Conservation (phyloP, 306 rosid genomes). For the Carpinus viminea region DNA sequence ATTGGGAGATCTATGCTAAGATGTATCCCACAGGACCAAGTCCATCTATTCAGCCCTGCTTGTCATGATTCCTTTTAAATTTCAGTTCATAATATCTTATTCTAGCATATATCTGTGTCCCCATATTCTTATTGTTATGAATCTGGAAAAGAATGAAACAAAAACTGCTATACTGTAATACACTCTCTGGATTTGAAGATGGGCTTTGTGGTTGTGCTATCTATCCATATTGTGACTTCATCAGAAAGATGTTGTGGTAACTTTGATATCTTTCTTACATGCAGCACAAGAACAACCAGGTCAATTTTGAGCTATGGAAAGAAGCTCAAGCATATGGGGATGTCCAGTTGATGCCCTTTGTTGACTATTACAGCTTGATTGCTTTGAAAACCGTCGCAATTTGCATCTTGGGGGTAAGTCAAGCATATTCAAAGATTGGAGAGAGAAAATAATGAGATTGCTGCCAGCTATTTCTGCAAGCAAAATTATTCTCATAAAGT, state of each 20-base stretch:
- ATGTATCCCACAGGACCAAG: background rate
- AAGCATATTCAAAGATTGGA: constrained; percentile 26
- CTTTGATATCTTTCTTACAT: constrained; percentile 24
- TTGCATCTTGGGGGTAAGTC: constrained; percentile 87
- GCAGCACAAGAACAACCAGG: constrained; percentile 85
- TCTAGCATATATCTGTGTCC: background rate
- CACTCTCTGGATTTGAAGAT: background rate
- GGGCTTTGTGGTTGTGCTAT: constrained; percentile 3
- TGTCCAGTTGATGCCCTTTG: constrained; percentile 88
- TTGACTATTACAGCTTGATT: constrained; percentile 88
- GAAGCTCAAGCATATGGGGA: constrained; percentile 94
- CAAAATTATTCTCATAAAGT: background rate
- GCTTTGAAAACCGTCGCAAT: constrained; percentile 86
- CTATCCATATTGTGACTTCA: constrained; percentile 2
- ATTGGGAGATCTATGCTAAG: constrained; percentile 15
- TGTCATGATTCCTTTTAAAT: background rate
- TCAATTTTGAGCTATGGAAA: constrained; percentile 78
- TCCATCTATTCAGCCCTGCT: background rate
- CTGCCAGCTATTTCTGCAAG: constrained; percentile 6
- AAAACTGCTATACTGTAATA: constrained; percentile 18
- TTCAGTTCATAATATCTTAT: constrained; percentile 1
- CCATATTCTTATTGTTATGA: background rate
- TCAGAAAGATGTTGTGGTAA: constrained; percentile 13
- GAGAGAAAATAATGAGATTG: constrained; percentile 19
- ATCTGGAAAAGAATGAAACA: background rate